Conservation (phyloP, 768 basidiomycete species). For the Multifurca ochricompacta region DNA sequence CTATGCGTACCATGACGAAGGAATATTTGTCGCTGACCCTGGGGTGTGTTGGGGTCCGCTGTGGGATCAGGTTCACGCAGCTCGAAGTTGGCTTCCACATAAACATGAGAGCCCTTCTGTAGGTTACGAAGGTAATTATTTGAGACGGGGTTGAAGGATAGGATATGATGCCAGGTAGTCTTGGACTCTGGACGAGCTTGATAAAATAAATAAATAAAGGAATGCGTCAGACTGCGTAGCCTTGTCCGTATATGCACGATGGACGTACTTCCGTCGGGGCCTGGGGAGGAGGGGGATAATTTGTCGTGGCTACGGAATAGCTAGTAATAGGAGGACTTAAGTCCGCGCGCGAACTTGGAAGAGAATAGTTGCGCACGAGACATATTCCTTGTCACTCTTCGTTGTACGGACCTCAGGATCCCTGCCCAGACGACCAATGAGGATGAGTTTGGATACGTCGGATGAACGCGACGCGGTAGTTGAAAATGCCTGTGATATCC, state of each 20-base stretch:
- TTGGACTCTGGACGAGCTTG: constrained; percentile 46
- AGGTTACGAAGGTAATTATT: constrained; percentile 59
- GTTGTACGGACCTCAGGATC: constrained; percentile 66
- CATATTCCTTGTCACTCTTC: constrained; percentile 70
- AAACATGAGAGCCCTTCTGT: constrained; percentile 66
- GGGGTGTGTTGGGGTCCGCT: constrained; percentile 57
- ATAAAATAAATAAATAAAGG: not conserved
- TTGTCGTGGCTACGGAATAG: constrained; percentile 70
- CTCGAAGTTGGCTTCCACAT: constrained; percentile 74
- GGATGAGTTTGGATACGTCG: constrained; percentile 68
- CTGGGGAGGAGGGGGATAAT: constrained; percentile 50
- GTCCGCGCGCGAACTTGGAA: not conserved
- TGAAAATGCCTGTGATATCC: constrained; percentile 52
- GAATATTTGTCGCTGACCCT: constrained; percentile 77
- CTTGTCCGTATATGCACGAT: not conserved
- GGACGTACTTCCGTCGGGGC: constrained; percentile 53
- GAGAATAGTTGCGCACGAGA: constrained; percentile 44
- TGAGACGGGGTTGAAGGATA: constrained; percentile 60
- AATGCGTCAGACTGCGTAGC: not conserved
- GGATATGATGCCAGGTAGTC: constrained; percentile 68
- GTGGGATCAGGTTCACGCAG: constrained; percentile 61
- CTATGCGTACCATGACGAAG: constrained; percentile 59
- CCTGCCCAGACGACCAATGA: constrained; percentile 65
- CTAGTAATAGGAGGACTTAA: constrained; percentile 30
- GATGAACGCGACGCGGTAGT: constrained; percentile 44